Percentiles rank a stretch among this genome's conserved stretches.
Evolutionary conservation across 345 rosid genomes (phyloP).

Genomic region (Hibiscus tridactylites): DNA sequence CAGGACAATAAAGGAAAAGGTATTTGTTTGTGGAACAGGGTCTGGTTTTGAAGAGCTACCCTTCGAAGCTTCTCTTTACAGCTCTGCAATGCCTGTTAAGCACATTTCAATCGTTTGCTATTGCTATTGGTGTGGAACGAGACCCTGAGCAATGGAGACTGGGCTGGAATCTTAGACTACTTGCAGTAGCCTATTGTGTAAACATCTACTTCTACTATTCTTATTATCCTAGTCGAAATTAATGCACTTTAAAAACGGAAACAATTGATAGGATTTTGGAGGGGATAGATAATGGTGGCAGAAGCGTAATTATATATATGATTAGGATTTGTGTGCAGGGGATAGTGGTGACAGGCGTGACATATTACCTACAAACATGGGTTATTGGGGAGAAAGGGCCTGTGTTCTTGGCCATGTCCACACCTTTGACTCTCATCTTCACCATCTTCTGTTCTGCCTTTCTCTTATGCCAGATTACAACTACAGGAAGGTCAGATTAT

Average conservation of each 20-base stretch:
- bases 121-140: conserved; percentile 71
- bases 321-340: conserved; percentile 37
- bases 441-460: conserved; percentile 53
- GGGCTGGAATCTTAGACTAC: conserved; percentile 69
- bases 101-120: conserved; percentile 56
- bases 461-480: conserved; percentile 54
- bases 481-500: conserved; percentile 50
- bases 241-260: too few species aligned
- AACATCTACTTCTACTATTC: neutral
- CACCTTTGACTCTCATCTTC: conserved; percentile 58
- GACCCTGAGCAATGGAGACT: conserved; percentile 64
- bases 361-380: conserved; percentile 87
- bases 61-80: conserved; percentile 77
- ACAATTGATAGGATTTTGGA: too few species aligned
- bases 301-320: too few species aligned
- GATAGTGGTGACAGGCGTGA: conserved; percentile 70
- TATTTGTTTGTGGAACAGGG: conserved; percentile 32
- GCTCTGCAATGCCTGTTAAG: conserved; percentile 67
- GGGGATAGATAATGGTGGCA: too few species aligned
- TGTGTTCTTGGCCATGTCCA: conserved; percentile 82
- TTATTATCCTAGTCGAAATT: neutral
- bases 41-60: conserved; percentile 47
- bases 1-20: neutral
- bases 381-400: conserved; percentile 84
- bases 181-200: conserved; percentile 80